Conservation (phyloP, 345 rosid species). For the Eucalyptus curtisii region DNA sequence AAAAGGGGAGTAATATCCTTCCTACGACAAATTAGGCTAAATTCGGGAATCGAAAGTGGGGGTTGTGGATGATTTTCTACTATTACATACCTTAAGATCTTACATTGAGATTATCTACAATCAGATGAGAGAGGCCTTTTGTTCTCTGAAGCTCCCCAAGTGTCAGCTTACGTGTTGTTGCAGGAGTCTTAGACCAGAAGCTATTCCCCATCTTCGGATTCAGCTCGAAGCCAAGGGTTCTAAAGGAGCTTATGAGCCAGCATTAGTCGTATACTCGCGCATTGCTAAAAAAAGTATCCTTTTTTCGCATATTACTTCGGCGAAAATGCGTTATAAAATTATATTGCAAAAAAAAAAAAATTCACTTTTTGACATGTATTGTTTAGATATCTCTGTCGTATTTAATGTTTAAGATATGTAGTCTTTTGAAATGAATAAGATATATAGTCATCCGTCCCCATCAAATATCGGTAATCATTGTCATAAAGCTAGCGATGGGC, state of each 20-base stretch:
- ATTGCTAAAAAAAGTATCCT: background rate
- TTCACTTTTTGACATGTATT: background rate
- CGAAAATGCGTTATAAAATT: background rate
- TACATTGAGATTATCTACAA: background rate
- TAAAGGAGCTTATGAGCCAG: background rate
- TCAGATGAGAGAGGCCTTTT: background rate
- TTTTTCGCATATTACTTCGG: background rate
- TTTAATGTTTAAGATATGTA: background rate
- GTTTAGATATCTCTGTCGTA: no score
- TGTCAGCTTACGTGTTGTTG: background rate
- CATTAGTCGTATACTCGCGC: background rate
- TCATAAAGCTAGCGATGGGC: background rate
- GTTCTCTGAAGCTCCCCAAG: background rate
- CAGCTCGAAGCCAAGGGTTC: background rate
- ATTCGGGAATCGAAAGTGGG: background rate
- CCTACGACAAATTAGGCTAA: background rate
- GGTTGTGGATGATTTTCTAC: background rate
- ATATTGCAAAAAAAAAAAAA: background rate
- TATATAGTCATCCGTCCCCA: background rate
- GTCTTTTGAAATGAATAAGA: no score
- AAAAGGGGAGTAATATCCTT: background rate
- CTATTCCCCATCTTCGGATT: background rate
- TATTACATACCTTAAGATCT: background rate
- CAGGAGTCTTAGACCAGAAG: background rate
- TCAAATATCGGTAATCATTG: background rate